Conservation (phyloP, 306 rosid genomes). For the Canavalia gladiata region DNA sequence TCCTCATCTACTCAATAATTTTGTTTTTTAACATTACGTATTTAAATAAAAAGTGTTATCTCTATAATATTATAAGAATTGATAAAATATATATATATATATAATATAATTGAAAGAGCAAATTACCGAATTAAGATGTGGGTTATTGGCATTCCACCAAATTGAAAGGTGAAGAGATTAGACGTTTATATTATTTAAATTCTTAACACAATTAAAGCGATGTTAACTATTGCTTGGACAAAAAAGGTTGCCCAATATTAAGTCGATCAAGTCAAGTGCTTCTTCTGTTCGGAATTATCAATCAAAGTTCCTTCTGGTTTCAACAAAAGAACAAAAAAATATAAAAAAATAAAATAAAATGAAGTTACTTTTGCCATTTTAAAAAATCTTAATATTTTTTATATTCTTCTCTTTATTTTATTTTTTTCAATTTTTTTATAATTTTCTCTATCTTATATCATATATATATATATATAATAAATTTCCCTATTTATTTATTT, state of each 20-base stretch:
- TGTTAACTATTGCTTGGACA: background rate
- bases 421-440: background rate
- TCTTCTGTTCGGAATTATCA: background rate
- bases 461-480: too few species aligned
- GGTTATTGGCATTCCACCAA: background rate
- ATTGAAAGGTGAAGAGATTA: background rate
- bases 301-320: background rate
- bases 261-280: background rate
- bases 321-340: background rate
- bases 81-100: background rate
- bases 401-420: background rate
- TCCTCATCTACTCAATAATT: background rate
- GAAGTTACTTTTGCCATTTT: background rate
- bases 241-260: background rate
- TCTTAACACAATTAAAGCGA: background rate
- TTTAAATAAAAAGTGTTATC: background rate
- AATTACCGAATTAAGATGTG: background rate
- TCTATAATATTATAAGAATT: background rate
- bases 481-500: too few species aligned
- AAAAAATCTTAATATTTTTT: background rate
- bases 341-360: too few species aligned
- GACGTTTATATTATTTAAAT: constrained; percentile 8
- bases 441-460: background rate
- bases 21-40: background rate
- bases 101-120: background rate